A percentile compares a stretch with the other conserved stretches of the same genome.
Conservation (phyloP, 2,329 filamentous ascomycete species). For the Thielaviopsis punctulata region DNA sequence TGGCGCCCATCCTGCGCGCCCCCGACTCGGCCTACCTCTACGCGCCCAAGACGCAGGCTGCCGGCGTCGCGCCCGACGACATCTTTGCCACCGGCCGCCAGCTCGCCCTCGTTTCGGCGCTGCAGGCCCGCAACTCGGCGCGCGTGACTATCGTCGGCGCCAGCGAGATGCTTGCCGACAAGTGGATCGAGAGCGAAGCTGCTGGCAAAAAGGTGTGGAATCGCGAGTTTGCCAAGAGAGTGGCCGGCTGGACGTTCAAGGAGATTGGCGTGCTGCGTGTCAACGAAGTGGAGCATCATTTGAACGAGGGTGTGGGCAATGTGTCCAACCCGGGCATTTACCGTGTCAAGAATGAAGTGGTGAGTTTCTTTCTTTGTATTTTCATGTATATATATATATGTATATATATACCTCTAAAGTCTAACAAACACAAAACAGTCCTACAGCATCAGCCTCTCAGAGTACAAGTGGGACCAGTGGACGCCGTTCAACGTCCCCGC, state of each 20-base stretch:
- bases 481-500: constrained; percentile 53
- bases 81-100: constrained; percentile 73
- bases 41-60: constrained; percentile 72
- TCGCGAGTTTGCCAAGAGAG: constrained; percentile 64
- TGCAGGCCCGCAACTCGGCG: constrained; percentile 88
- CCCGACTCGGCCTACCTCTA: constrained; percentile 80
- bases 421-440: constrained; percentile 38
- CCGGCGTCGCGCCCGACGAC: constrained; percentile 49
- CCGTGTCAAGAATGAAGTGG: constrained; percentile 89
- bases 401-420: constrained; percentile 11
- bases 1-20: constrained; percentile 68
- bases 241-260: constrained; percentile 93
- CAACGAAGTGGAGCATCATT: constrained; percentile 64
- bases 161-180: constrained; percentile 70
- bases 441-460: constrained; percentile 77
- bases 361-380: no score
- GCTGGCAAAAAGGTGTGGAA: constrained; percentile 45
- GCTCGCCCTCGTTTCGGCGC: constrained; percentile 63
- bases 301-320: constrained; percentile 27
- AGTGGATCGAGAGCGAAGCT: constrained; percentile 59
- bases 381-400: no score
- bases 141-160: constrained; percentile 74
- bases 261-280: constrained; percentile 81
- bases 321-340: constrained; percentile 75
- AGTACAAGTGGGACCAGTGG: constrained; percentile 62